Evolutionary conservation across 2,329 filamentous ascomycete genomes (phyloP).

Genomic region (Aspergillus viridinutans): DNA sequence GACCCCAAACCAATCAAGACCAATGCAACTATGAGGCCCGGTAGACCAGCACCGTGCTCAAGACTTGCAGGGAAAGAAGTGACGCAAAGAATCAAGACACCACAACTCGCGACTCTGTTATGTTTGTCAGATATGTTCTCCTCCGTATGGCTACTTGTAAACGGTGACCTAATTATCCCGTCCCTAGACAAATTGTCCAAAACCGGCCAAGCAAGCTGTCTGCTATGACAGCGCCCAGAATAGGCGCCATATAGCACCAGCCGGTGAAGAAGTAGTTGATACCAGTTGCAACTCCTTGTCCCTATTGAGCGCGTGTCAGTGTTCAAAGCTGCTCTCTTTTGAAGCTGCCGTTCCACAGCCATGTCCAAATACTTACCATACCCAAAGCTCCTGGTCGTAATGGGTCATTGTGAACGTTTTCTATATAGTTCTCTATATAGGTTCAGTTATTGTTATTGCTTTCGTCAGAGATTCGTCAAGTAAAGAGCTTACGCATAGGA

Average conservation of each 20-base stretch:
- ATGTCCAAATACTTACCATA: neutral
- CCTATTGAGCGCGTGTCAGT: neutral
- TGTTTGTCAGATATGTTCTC: neutral
- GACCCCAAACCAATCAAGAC: neutral
- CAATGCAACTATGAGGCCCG: neutral
- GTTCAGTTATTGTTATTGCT: neutral
- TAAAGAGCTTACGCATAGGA: neutral
- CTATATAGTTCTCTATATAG: neutral
- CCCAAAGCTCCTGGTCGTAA: neutral
- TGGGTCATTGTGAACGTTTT: neutral
- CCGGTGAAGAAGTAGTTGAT: neutral
- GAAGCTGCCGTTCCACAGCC: neutral
- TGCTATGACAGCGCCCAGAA: neutral
- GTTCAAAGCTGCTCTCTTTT: neutral
- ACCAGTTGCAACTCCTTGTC: neutral
- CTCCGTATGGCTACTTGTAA: neutral
- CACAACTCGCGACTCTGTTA: neutral
- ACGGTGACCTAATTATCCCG: neutral
- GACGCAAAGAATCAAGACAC: neutral
- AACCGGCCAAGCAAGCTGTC: neutral
- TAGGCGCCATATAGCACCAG: neutral
- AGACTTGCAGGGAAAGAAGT: neutral
- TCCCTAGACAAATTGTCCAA: neutral
- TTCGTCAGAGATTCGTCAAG: neutral
- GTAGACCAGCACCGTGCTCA: neutral